phyloP scores from a whole-genome alignment of 2,329 filamentous ascomycete species.

The Apiospora arundinis region DNA sequence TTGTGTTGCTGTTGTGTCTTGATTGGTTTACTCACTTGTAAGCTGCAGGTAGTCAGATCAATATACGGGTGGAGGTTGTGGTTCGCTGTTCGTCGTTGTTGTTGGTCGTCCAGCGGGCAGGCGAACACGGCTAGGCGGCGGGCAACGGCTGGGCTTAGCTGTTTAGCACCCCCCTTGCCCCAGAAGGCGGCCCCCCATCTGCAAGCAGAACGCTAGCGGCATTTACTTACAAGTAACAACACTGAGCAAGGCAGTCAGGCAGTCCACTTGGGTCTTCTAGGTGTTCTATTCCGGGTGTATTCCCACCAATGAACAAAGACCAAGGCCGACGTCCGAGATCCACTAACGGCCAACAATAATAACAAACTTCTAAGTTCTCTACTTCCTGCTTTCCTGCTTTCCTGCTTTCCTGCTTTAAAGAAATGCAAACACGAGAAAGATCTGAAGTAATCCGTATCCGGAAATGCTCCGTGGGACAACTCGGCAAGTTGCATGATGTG shows the following conservation, averaged over 20 bases:
- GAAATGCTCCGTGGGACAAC: neutral
- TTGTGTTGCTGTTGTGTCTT: neutral
- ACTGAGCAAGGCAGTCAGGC: neutral
- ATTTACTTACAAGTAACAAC: neutral
- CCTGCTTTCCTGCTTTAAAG: neutral
- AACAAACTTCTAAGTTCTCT: neutral
- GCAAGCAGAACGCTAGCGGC: neutral
- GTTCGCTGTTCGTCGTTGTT: neutral
- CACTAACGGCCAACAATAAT: neutral
- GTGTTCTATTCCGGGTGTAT: neutral
- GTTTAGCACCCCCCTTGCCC: neutral
- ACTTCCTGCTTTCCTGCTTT: too few species aligned
- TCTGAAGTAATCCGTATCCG: neutral
- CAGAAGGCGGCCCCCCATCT: neutral
- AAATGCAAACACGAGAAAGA: neutral
- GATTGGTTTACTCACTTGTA: neutral
- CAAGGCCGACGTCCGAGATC: neutral
- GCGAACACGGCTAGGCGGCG: conserved; percentile 9
- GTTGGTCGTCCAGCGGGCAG: neutral
- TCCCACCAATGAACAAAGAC: neutral
- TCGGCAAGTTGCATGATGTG: neutral
- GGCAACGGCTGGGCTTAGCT: neutral
- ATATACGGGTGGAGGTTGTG: neutral
- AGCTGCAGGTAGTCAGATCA: neutral
- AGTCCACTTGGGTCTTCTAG: neutral